phyloP scores from a whole-genome alignment of 23 red algal genomes.

The Gracilaria domingensis region DNA sequence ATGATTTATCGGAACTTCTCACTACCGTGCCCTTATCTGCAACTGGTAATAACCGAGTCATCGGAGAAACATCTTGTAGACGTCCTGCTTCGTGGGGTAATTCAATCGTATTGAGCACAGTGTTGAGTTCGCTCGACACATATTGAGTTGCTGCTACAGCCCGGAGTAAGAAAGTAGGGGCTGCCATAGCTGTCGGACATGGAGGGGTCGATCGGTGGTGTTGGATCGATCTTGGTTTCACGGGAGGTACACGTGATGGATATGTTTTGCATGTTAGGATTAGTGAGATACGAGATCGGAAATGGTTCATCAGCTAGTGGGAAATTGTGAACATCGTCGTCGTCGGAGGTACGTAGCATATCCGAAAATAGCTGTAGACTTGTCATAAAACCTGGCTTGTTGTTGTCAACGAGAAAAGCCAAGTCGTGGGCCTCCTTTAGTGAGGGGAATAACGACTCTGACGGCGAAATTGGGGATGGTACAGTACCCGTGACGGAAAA shows the following conservation, averaged over 20 bases:
- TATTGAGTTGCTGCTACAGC: background rate
- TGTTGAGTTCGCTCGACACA: background rate
- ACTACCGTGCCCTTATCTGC: too few relatives aligned
- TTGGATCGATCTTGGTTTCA: slow-evolving; percentile 33
- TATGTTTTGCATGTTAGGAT: background rate
- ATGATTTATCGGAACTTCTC: background rate
- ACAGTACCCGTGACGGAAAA: slow-evolving; percentile 9
- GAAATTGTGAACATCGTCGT: slow-evolving; percentile 27
- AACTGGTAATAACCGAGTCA: background rate
- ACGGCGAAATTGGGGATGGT: background rate
- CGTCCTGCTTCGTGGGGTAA: too few relatives aligned
- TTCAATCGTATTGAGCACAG: background rate
- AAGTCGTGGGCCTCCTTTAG: slow-evolving; percentile 9
- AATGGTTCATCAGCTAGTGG: slow-evolving; percentile 16
- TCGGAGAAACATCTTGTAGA: background rate
- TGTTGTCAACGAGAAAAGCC: background rate
- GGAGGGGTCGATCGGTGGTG: background rate
- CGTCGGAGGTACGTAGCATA: slow-evolving; percentile 23
- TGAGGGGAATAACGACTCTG: background rate
- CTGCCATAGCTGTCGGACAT: slow-evolving; percentile 23
- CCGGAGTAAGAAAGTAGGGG: slow-evolving; percentile 15
- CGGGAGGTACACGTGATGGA: background rate
- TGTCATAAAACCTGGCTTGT: slow-evolving; percentile 17
- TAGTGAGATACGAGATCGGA: slow-evolving; percentile 27
- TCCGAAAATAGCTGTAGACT: slow-evolving; percentile 29